Evolutionary conservation across 208 protist genomes (phyloP).

Genomic region (Trypanosoma scelopori): DNA sequence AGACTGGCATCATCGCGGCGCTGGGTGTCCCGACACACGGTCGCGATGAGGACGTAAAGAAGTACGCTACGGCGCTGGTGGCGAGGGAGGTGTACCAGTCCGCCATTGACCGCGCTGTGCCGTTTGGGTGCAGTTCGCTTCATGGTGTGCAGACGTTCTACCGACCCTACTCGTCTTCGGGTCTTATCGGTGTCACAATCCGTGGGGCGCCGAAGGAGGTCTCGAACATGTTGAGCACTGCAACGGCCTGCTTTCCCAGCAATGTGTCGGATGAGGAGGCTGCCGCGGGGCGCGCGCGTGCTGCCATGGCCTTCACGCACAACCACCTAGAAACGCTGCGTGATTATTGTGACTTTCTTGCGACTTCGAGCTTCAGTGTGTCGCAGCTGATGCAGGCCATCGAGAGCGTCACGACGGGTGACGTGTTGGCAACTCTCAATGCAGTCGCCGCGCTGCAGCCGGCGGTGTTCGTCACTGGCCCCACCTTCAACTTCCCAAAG

Average conservation of each 20-base stretch:
- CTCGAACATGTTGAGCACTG: slow-evolving; percentile 32
- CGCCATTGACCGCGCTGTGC: slow-evolving; percentile 32
- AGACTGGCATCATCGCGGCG: slow-evolving; percentile 71
- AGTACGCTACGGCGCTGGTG: slow-evolving; percentile 71
- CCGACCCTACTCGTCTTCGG: slow-evolving; percentile 71
- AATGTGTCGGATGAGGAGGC: slow-evolving; percentile 35
- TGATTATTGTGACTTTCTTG: slow-evolving; percentile 86
- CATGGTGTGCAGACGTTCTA: slow-evolving; percentile 76
- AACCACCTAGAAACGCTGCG: slow-evolving; percentile 62
- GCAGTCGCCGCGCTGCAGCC: slow-evolving; percentile 41
- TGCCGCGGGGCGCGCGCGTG: slow-evolving; percentile 38
- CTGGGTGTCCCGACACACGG: slow-evolving; percentile 64
- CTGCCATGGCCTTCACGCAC: slow-evolving; percentile 39
- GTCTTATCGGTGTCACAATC: slow-evolving; percentile 78
- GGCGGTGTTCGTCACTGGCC: slow-evolving; percentile 57
- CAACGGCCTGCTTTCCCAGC: slow-evolving; percentile 42
- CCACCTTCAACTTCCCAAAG: slow-evolving; percentile 58
- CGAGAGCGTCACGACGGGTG: slow-evolving; percentile 42
- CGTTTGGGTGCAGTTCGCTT: slow-evolving; percentile 15
- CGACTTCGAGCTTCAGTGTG: slow-evolving; percentile 38
- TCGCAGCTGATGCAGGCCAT: slow-evolving; percentile 60
- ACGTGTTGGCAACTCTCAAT: slow-evolving; percentile 57
- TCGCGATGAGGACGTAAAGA: slow-evolving; percentile 44
- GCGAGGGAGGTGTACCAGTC: slow-evolving; percentile 61
- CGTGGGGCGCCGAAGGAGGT: slow-evolving; percentile 53